These are phyloP conservation scores for Aspergillus candidus DNA, from an alignment of 2,329 filamentous ascomycete species.

Conservation along the genomic window DNA sequence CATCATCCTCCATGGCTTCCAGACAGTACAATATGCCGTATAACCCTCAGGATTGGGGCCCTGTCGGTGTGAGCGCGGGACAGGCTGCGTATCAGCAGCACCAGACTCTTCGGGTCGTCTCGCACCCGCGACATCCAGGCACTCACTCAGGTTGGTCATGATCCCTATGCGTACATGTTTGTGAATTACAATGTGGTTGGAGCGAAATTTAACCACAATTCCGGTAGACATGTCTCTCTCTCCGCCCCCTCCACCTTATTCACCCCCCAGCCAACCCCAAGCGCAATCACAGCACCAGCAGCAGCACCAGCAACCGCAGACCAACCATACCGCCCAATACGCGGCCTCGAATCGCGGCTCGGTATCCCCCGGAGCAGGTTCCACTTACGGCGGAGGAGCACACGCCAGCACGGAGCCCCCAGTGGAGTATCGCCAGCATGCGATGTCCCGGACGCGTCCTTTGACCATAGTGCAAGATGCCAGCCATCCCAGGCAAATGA, in stretches of 20 bases:
- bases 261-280: conserved; percentile 27
- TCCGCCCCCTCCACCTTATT: conserved; percentile 36
- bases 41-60: conserved; percentile 46
- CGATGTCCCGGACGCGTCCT: conserved; percentile 26
- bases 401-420: conserved; percentile 15
- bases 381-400: conserved; percentile 13
- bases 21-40: conserved; percentile 43
- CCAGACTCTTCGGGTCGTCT: conserved; percentile 21
- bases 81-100: conserved; percentile 26
- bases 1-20: conserved; percentile 38
- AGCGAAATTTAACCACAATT: conserved; percentile 6
- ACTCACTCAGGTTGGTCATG: conserved; percentile 26
- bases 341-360: conserved; percentile 13
- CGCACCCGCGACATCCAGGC: conserved; percentile 22
- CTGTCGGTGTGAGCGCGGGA: conserved; percentile 26
- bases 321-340: conserved; percentile 13
- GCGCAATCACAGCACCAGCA: conserved; percentile 10
- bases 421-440: conserved; percentile 20
- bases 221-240: conserved; percentile 25
- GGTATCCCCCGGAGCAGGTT: conserved; percentile 12
- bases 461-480: conserved; percentile 28
- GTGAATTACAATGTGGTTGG: neutral
- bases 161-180: too few relatives aligned
- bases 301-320: conserved; percentile 11
- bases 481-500: conserved; percentile 22